Percentiles rank a stretch among this genome's conserved stretches.
Conservation (phyloP, 345 rosid species). For the Ceriops decandra region DNA sequence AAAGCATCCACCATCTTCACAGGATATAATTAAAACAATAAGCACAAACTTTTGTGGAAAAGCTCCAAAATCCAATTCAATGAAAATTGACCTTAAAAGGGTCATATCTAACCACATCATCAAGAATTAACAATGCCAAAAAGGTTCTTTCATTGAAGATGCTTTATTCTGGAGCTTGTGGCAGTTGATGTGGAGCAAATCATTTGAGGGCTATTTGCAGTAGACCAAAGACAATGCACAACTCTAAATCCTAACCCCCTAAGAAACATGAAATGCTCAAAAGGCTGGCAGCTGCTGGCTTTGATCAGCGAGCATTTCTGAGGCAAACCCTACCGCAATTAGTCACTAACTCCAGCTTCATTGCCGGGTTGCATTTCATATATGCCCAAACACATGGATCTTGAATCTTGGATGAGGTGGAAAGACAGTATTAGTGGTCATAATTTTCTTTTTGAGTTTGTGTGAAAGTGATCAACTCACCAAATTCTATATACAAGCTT, state of each 20-base stretch:
- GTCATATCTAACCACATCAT: slow-evolving; percentile 14
- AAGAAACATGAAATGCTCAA: neutral
- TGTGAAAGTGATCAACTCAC: neutral
- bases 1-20: slow-evolving; percentile 20
- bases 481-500: too few relatives aligned
- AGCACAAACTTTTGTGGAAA: slow-evolving; percentile 25
- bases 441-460: neutral
- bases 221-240: neutral
- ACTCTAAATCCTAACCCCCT: neutral
- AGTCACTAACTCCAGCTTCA: neutral
- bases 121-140: slow-evolving; percentile 4
- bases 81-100: slow-evolving; percentile 15
- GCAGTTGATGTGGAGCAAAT: slow-evolving; percentile 20
- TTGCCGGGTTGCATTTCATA: neutral
- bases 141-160: neutral
- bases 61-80: slow-evolving; percentile 20
- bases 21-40: slow-evolving; percentile 15
- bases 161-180: slow-evolving; percentile 7
- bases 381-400: slow-evolving; percentile 1
- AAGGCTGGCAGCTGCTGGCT: slow-evolving; percentile 18
- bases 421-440: neutral
- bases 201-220: slow-evolving; percentile 15
- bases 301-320: neutral
- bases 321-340: slow-evolving; percentile 19
- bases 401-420: neutral